Percentiles rank a stretch among this genome's conserved stretches.
Conservation (phyloP, 177 flowering plant species). For the Vitis hybrid region DNA sequence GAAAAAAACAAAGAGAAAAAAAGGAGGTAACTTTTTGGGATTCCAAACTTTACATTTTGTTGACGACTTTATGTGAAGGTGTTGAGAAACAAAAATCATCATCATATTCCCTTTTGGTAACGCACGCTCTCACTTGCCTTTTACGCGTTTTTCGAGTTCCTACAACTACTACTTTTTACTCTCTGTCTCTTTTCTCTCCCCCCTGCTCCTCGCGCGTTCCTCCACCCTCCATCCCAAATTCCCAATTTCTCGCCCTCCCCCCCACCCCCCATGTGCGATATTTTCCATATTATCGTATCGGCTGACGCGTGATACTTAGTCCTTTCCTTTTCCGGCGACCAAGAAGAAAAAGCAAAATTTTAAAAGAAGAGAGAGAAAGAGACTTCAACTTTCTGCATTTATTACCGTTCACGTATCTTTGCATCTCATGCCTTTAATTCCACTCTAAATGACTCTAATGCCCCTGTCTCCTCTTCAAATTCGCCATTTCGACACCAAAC, state of each 20-base stretch:
- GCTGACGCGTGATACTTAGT: slow-evolving; percentile 31
- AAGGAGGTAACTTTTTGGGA: slow-evolving; percentile 1
- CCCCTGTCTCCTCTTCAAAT: slow-evolving; percentile 1
- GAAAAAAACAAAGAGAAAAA: neutral
- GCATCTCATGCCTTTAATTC: neutral
- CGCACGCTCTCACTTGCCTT: slow-evolving; percentile 64
- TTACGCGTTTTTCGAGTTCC: slow-evolving; percentile 40
- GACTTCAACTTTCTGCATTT: slow-evolving; percentile 32
- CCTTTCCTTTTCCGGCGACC: slow-evolving; percentile 18
- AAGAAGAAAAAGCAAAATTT: slow-evolving; percentile 6
- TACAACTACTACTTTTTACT: slow-evolving; percentile 6
- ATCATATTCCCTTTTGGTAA: slow-evolving; percentile 37
- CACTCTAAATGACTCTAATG: neutral
- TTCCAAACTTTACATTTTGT: slow-evolving; percentile 9
- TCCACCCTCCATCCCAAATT: neutral
- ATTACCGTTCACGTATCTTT: slow-evolving; percentile 26
- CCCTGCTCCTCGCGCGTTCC: neutral
- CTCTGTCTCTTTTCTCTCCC: slow-evolving; percentile 7
- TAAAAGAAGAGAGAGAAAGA: slow-evolving; percentile 6
- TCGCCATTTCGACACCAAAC: neutral
- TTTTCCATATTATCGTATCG: slow-evolving; percentile 5
- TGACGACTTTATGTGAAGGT: slow-evolving; percentile 23
- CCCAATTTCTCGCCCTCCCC: neutral
- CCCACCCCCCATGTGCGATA: neutral
- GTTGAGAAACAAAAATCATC: slow-evolving; percentile 30